Evolutionary conservation across 2,329 filamentous ascomycete genomes (phyloP).

Genomic region (Rachicladosporium sp.): DNA sequence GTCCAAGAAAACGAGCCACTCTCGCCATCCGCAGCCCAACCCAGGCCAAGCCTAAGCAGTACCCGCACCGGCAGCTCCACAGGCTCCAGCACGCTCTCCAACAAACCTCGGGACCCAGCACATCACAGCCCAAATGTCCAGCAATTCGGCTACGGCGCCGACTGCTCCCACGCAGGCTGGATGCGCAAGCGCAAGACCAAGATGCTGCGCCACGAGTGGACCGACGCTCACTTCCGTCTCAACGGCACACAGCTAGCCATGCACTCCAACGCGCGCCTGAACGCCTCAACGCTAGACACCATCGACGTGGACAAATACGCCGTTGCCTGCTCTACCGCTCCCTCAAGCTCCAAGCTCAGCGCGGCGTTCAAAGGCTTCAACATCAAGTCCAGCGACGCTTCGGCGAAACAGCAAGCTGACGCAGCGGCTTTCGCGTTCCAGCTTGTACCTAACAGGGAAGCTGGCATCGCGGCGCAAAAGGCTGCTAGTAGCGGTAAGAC

Average conservation of each 20-base stretch:
- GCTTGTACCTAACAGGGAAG: constrained; percentile 56
- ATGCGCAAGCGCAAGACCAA: constrained; percentile 80
- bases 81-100: constrained; percentile 14
- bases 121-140: constrained; percentile 20
- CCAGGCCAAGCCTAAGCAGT: constrained; percentile 1
- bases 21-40: constrained; percentile 9
- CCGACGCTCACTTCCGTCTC: constrained; percentile 81
- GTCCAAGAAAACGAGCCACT: constrained; percentile 45
- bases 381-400: constrained; percentile 35
- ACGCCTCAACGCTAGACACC: constrained; percentile 59
- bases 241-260: constrained; percentile 51
- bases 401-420: constrained; percentile 27
- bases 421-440: constrained; percentile 64
- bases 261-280: constrained; percentile 43
- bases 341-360: constrained; percentile 66
- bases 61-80: constrained; percentile 29
- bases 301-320: constrained; percentile 84
- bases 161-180: constrained; percentile 56
- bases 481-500: constrained; percentile 55
- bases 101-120: constrained; percentile 16
- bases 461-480: constrained; percentile 13
- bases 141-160: constrained; percentile 22
- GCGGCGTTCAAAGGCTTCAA: constrained; percentile 74
- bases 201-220: constrained; percentile 86
- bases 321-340: constrained; percentile 68